Base-by-base conservation (phyloP, 2,329 filamentous ascomycete species). In the Ophiocordyceps camponoti-leonardi region DNA sequence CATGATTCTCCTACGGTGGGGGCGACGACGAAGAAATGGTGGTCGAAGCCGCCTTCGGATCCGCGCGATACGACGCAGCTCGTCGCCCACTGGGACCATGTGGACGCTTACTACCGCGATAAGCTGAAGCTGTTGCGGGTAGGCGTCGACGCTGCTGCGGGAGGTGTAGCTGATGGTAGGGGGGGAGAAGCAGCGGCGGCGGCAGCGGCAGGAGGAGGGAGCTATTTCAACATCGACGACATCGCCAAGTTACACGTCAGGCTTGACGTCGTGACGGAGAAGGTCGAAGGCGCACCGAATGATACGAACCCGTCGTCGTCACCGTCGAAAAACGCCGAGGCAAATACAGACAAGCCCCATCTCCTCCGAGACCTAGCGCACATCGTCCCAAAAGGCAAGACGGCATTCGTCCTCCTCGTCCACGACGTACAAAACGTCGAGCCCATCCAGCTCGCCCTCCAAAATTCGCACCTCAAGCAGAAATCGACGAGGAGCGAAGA, bases 401-500 rank as follows among this genome's bases (percentile, higher is more conserved):
- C 65, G 45, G 58, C 60, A 28, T 58, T 68, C 37, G 64, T 62
- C 7, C 62, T 68, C 12, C 60, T 68, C 42, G 60, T 66, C 46
- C 60, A 67, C 54, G 64, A 67, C 45, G 58, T 58, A 44, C 57
- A 51, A 8, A 70, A 67, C 54, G 58, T 75, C 52, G 72, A 72
- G 63, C 65, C 70, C 52, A 68, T 77, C 61, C 68, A 74, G 66
- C 68, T 64, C 54, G 73, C 73, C 30, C 63, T 77, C 44, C 72
- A 75, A 60, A 53, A 58, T 28, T 68, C 64, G 53, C 54, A 72
- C 52, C 76, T 72, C 60, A 77, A 77, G 64, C 73, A 77, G 66
- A 73, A 76, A 66, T 73, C 73, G 42, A 75, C 77, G 67, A 64
- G 64, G 19, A 67, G 66, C 56, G 64, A 69, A 42, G 73, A 77